Evolutionary conservation across 495 filamentous ascomycete genomes (phyloP).

Genomic region (Hyaloscypha hepaticicola): DNA sequence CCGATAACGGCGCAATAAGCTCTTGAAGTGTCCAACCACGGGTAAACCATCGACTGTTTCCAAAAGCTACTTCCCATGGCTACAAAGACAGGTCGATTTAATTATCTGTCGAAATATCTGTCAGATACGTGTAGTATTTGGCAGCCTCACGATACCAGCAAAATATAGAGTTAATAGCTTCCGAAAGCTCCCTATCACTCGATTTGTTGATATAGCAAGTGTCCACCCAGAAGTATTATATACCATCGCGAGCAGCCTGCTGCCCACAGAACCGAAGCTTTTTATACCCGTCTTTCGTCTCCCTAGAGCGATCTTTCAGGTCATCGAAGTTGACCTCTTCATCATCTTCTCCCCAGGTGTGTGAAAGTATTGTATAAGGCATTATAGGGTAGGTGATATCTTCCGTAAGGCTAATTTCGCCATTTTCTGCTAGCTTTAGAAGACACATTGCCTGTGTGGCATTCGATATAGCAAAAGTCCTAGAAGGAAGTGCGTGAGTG

Average conservation of each 20-base stretch:
- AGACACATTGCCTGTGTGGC: slow-evolving; percentile 16
- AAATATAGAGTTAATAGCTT: too few relatives aligned
- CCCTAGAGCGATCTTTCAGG: not conserved
- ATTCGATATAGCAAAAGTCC: slow-evolving; percentile 22
- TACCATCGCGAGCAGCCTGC: not conserved
- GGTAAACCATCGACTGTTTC: slow-evolving; percentile 13
- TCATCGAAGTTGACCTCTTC: slow-evolving; percentile 31
- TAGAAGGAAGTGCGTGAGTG: slow-evolving; percentile 2
- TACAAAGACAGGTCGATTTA: slow-evolving; percentile 15
- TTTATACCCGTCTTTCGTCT: slow-evolving; percentile 5
- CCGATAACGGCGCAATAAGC: slow-evolving; percentile 1
- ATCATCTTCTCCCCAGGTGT: slow-evolving; percentile 30
- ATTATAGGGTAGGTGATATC: slow-evolving; percentile 17
- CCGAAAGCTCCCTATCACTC: too few relatives aligned
- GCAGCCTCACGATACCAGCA: slow-evolving; percentile 19
- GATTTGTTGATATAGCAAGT: too few relatives aligned
- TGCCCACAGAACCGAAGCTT: not conserved
- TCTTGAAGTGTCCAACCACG: too few relatives aligned
- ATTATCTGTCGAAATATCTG: slow-evolving; percentile 26
- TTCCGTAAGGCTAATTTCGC: slow-evolving; percentile 23
- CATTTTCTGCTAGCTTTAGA: slow-evolving; percentile 22
- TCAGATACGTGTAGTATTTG: slow-evolving; percentile 36
- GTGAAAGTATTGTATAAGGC: slow-evolving; percentile 29
- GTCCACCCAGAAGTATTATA: too few relatives aligned
- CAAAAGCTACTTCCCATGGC: slow-evolving; percentile 18